Conservation (phyloP, 208 protist genomes). For the Blastocrithidia nonstop region DNA sequence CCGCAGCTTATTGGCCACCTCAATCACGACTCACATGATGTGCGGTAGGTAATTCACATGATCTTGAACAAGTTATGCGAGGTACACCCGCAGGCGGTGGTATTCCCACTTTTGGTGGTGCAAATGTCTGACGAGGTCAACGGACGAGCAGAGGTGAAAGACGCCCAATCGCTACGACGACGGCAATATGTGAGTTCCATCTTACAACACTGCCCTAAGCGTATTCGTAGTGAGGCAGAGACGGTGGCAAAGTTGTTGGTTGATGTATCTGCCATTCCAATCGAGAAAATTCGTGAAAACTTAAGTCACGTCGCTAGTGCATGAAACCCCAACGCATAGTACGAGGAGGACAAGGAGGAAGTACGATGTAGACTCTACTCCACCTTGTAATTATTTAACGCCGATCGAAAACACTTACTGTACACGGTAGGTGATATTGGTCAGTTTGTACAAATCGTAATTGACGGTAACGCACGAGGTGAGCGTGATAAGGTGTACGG, state of each 20-base stretch:
- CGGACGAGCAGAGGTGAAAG: constrained; percentile 4
- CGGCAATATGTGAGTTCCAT: constrained; percentile 58
- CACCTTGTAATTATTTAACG: constrained; percentile 68
- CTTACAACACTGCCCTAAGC: constrained; percentile 68
- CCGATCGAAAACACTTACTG: constrained; percentile 59
- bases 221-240: constrained; percentile 72
- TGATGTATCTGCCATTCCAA: constrained; percentile 76
- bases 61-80: constrained; percentile 91
- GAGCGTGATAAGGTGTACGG: constrained; percentile 68
- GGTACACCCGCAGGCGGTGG: constrained; percentile 96
- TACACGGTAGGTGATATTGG: constrained; percentile 85
- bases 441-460: constrained; percentile 68
- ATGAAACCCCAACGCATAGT: constrained; percentile 85
- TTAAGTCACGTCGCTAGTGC: constrained; percentile 68
- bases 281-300: constrained; percentile 81
- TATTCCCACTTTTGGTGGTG: constrained; percentile 98
- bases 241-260: constrained; percentile 66
- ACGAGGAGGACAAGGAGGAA: constrained; percentile 77
- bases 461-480: constrained; percentile 57
- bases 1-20: constrained; percentile 99
- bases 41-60: constrained; percentile 90
- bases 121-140: constrained; percentile 62
- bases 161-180: constrained; percentile 15
- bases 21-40: constrained; percentile 71
- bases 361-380: constrained; percentile 45